A percentile compares a stretch with the other conserved stretches of the same genome.
Evolutionary conservation across 208 protist species (phyloP).

Genomic region (Acanthamoeba pearcei): DNA sequence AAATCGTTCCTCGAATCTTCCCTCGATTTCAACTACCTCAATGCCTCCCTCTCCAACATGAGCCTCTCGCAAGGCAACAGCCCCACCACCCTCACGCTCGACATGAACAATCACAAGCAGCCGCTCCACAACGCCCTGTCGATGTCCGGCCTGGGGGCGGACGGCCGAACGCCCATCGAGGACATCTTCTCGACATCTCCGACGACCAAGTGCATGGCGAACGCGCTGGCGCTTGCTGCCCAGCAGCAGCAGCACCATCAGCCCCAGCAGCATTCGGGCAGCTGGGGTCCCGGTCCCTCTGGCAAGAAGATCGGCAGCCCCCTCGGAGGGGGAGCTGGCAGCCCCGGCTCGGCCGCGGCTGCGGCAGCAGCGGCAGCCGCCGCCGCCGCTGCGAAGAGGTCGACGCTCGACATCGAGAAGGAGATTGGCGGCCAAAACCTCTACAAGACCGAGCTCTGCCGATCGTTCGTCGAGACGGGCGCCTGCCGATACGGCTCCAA

Average conservation of each 20-base stretch:
- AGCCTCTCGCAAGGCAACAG: constrained; percentile 60
- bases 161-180: constrained; percentile 11
- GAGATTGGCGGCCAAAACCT: constrained; percentile 65
- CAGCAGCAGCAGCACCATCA: not conserved
- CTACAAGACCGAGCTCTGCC: constrained; percentile 89
- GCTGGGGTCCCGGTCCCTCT: constrained; percentile 28
- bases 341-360: not conserved
- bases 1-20: constrained; percentile 16
- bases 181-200: constrained; percentile 55
- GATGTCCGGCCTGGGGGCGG: not conserved
- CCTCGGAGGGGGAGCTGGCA: not conserved
- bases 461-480: constrained; percentile 86
- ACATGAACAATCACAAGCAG: constrained; percentile 62
- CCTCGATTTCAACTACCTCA: constrained; percentile 7
- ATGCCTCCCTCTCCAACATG: constrained; percentile 30
- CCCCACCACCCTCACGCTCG: constrained; percentile 33
- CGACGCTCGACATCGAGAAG: constrained; percentile 66
- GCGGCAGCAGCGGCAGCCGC: not conserved
- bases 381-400: not conserved
- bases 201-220: not conserved
- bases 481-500: constrained; percentile 88
- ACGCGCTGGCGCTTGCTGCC: not conserved
- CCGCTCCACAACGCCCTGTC: not conserved
- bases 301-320: not conserved
- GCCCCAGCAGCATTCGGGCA: constrained; percentile 5